Evolutionary conservation across 2,329 filamentous ascomycete genomes (phyloP).

Genomic region (Celoporthe dispersa): DNA sequence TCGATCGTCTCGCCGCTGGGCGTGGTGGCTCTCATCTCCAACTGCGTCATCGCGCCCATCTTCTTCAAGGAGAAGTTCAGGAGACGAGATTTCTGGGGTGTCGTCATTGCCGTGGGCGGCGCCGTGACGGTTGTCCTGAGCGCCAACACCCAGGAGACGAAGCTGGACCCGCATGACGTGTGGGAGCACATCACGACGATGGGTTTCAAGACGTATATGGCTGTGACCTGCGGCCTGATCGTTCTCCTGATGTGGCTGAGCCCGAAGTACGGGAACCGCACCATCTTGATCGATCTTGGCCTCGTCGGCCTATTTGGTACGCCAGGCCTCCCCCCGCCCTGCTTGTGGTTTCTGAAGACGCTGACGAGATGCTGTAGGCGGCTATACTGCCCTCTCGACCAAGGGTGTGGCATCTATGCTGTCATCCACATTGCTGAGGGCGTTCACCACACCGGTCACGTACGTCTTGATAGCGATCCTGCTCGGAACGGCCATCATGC

Average conservation of each 20-base stretch:
- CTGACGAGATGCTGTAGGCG: constrained; percentile 56
- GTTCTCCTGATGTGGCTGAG: constrained; percentile 79
- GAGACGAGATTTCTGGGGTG: constrained; percentile 82
- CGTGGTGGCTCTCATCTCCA: constrained; percentile 95
- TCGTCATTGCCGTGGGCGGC: constrained; percentile 83
- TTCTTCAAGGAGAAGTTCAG: constrained; percentile 93
- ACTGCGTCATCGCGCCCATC: constrained; percentile 93
- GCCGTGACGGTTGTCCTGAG: constrained; percentile 93
- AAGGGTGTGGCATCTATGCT: constrained; percentile 96
- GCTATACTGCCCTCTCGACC: constrained; percentile 94
- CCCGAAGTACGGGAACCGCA: constrained; percentile 79
- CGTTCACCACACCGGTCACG: constrained; percentile 88
- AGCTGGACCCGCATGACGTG: constrained; percentile 87
- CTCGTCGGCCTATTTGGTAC: constrained; percentile 91
- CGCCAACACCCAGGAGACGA: constrained; percentile 85
- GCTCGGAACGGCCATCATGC: constrained; percentile 85
- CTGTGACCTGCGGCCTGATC: constrained; percentile 75
- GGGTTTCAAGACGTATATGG: constrained; percentile 91
- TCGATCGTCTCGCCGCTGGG: constrained; percentile 96
- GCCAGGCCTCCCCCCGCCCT: constrained; percentile 36
- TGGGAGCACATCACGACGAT: constrained; percentile 85
- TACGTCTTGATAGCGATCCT: constrained; percentile 84
- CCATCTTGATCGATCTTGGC: constrained; percentile 89
- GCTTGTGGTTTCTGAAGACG: constrained; percentile 11
- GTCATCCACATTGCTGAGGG: constrained; percentile 85